Evolutionary conservation across 176 grass and related monocot species (phyloP), one percentile per base, ranked within the genome.

Genomic region (Rhynchospora tenuis): DNA sequence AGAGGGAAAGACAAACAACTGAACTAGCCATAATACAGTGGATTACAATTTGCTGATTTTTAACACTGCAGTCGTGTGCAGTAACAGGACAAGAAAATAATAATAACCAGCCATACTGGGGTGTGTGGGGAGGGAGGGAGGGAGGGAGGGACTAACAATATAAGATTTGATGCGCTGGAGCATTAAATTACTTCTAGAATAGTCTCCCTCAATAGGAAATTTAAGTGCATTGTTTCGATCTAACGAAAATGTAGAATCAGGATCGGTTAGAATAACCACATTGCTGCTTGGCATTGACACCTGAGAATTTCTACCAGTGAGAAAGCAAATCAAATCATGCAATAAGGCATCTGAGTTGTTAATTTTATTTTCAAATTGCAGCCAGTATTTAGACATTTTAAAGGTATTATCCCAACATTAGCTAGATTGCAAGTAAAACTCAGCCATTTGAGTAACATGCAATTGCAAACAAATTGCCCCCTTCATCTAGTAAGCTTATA

Each of bases 161-260:
- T 95, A 99, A 33, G 96, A 93, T 74, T 81, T 95, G 85, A 99
- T 91, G 84, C 93, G 90, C 84, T 99, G 96, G 84, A 99, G 86
- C 96, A 99, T 95, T 72, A 99, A 75, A 86, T 93, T 92, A 86
- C 65, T 90, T 79, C 89, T 81, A 80, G 91, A 89, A 91, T 99
- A 99, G 61, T 95, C 89, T 90, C 93, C 96, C 56, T 87, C 61
- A 4, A 95, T 89, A 57, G 86, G 89, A 48, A 91, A 81, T 83
- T 91, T 80, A 56, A 84, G 74, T 66, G 86, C 65, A 80, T 83
- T 90, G 22, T 86, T 82, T 87, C 78, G 79, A 54, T 88, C 82
- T 81, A 91, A 64, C 47, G 82, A 86, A 81, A 95, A 87, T 71
- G 84, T 89, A 67, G 88, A 95, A 87, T 78, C 78, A 80, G 93